Percentiles rank a stretch among this genome's conserved stretches.
These are phyloP conservation scores for Blastobotrys illinoisensis DNA, from an alignment of 1,139 yeast genomes.

Conservation along the genomic window DNA sequence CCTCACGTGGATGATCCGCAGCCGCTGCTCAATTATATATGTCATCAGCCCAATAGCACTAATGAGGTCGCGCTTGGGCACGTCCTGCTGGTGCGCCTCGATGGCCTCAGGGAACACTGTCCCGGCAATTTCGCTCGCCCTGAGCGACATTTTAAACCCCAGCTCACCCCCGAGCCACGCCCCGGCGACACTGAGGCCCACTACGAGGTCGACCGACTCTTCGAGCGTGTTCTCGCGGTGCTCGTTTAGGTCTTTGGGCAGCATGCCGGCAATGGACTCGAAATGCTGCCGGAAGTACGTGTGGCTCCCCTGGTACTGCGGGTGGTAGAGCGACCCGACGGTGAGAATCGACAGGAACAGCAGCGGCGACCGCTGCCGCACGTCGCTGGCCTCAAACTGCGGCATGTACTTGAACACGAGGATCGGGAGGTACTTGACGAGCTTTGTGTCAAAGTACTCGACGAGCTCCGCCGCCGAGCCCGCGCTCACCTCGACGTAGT, in stretches of 20 bases:
- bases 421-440: conserved; percentile 24
- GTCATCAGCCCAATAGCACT: conserved; percentile 24
- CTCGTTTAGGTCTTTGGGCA: conserved; percentile 1
- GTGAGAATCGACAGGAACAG: conserved; percentile 21
- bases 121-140: conserved; percentile 22
- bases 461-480: conserved; percentile 17
- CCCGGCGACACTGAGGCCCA: conserved; percentile 22
- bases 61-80: conserved; percentile 14
- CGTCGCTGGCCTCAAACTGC: conserved; percentile 13
- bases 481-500: neutral
- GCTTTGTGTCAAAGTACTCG: conserved; percentile 17
- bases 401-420: conserved; percentile 22
- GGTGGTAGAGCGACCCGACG: conserved; percentile 21
- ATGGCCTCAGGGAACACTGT: conserved; percentile 17
- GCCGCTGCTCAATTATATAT: conserved; percentile 24
- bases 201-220: conserved; percentile 5
- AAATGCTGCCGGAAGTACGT: conserved; percentile 17
- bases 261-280: conserved; percentile 13
- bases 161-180: conserved; percentile 27
- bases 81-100: conserved; percentile 7
- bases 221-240: conserved; percentile 2
- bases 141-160: conserved; percentile 22
- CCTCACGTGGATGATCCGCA: conserved; percentile 23
- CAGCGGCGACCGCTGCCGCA: conserved; percentile 20
- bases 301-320: conserved; percentile 18